Evolutionary conservation across 148 eudicot genomes (phyloP), one percentile per base, ranked within the genome.

Genomic region (Fagopyrum tataricum): DNA sequence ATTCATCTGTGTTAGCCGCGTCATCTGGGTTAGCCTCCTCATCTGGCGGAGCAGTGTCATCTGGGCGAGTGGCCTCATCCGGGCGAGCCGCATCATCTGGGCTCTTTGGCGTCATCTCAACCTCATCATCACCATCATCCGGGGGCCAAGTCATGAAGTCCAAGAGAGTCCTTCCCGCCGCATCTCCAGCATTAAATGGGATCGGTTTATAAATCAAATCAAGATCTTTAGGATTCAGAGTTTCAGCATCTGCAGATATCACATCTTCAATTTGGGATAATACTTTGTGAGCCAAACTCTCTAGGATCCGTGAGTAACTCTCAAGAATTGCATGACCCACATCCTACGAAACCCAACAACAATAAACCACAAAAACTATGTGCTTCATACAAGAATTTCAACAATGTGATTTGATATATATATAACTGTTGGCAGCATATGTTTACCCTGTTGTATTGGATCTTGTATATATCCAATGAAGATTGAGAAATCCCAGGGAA

Each of bases 301-400:
- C 77, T 17, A 75, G 44, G 37, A 75, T 67, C 43, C 77, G 67
- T 48, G 77, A 75, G 46, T 75, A 75, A 64, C 77, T 75, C 64
- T 75, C 77, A 39, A 75, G 72, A 31, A 75, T 42, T 6, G 77
- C 77, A 67, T 67, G 72, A 21, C 77, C 77, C n/a, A 86, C 85
- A 68, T 88, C 90, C 92, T 88, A n/a, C 52, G 18, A 44, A 23
- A 68, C 13, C 6, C 31, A 55, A 4, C 24, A 8, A 53, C 37
- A 31, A 31, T 31, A 31, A 31, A 31, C 37, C 37, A 31, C 1
- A 31, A 31, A 31, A 31, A 0, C 2, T 31, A 31, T 31, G 37
- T 31, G 37, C 37, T 31, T 31, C 37, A 3, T 31, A 31, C 37
- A 31, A 31, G 37, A 31, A 31, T 0, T 31, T 31, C 1, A 31